Evolutionary conservation across 2,329 filamentous ascomycete genomes (phyloP).

Genomic region (Lachnellula arida): DNA sequence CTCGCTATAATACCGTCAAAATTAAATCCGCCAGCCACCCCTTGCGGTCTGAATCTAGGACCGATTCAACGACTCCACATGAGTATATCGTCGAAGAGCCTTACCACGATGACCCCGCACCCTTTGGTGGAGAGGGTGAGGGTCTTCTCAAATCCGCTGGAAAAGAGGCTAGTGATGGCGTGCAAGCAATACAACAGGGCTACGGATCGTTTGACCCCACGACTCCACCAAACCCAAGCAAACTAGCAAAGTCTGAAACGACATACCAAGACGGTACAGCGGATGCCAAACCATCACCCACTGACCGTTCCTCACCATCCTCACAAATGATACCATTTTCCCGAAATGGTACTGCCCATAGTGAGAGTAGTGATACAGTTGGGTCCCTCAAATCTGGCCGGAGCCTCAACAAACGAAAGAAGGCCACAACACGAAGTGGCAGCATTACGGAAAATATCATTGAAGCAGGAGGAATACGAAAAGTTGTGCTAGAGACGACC

Average conservation of each 20-base stretch:
- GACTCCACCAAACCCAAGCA: conserved; percentile 2
- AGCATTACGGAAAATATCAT: conserved; percentile 77
- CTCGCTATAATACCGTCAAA: conserved; percentile 59
- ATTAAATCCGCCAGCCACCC: conserved; percentile 49
- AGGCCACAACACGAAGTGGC: conserved; percentile 51
- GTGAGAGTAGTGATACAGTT: conserved; percentile 28
- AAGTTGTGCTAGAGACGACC: conserved; percentile 69
- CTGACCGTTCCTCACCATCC: background rate
- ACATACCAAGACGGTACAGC: background rate
- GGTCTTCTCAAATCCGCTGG: conserved; percentile 50
- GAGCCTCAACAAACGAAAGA: conserved; percentile 21
- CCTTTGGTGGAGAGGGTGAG: conserved; percentile 48
- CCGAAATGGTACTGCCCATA: conserved; percentile 21
- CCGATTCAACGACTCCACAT: conserved; percentile 38
- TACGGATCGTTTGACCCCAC: conserved; percentile 43
- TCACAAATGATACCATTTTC: background rate
- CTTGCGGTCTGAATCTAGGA: conserved; percentile 25
- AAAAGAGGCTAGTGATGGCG: conserved; percentile 58
- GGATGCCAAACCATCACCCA: background rate
- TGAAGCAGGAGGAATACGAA: conserved; percentile 68
- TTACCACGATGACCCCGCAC: conserved; percentile 36
- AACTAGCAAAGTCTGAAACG: conserved; percentile 17
- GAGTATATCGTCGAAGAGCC: conserved; percentile 37
- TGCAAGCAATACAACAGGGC: conserved; percentile 53
- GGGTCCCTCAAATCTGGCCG: conserved; percentile 26